phyloP scores from a whole-genome alignment of 2,329 filamentous ascomycete species.

The Zasmidium cellare region DNA sequence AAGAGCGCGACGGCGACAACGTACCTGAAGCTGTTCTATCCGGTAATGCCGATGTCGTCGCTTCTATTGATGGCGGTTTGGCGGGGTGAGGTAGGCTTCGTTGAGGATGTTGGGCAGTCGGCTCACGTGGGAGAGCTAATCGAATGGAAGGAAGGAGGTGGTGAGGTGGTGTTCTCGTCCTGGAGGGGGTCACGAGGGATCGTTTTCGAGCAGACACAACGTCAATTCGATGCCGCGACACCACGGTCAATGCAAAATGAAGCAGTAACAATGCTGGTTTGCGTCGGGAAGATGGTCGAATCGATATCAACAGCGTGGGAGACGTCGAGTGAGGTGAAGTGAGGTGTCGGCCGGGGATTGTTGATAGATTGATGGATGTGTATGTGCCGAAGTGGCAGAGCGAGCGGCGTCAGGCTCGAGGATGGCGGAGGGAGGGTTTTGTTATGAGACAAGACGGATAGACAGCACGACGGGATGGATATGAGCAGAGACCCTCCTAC shows the following conservation, averaged over 20 bases:
- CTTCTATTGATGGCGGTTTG: slow-evolving; percentile 13
- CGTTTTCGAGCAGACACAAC: neutral
- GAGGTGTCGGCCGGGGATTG: no score
- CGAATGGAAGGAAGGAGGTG: neutral
- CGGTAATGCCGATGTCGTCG: slow-evolving; percentile 10
- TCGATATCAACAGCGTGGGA: neutral
- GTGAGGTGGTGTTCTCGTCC: neutral
- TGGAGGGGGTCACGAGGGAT: neutral
- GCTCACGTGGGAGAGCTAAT: slow-evolving; percentile 12
- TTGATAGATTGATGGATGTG: slow-evolving; percentile 15
- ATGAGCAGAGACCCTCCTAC: neutral
- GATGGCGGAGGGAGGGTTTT: slow-evolving; percentile 20
- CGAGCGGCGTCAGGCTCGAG: slow-evolving; percentile 19
- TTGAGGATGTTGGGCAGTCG: slow-evolving; percentile 12
- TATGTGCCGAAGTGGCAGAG: slow-evolving; percentile 20
- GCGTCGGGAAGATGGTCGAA: neutral
- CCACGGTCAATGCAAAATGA: neutral
- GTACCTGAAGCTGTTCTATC: slow-evolving; percentile 10
- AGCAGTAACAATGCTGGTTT: slow-evolving; percentile 5
- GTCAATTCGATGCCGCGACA: neutral
- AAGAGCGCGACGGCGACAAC: slow-evolving; percentile 20
- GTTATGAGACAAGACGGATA: slow-evolving; percentile 17
- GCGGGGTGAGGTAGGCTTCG: slow-evolving; percentile 4
- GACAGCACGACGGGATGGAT: neutral
- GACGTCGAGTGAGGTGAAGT: slow-evolving; percentile 1